Conservation (phyloP, 345 rosid species). For the Arabidopsis thaliana region TAIR10.1 NC_003071.7:17702501-17703000, state of each 20-base stretch:
- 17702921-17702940: constrained; percentile 59
- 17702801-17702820: constrained; percentile 29
- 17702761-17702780: constrained; percentile 33
- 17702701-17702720: constrained; percentile 48
- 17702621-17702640: constrained; percentile 42
- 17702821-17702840: constrained; percentile 56
- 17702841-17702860: constrained; percentile 75
- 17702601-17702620: constrained; percentile 74
- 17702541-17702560: constrained; percentile 39
- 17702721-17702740: constrained; percentile 54
- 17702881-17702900: constrained; percentile 67
- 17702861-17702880: constrained; percentile 61
- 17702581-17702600: constrained; percentile 69
- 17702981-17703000: constrained; percentile 10
- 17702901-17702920: constrained; percentile 59
- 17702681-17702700: constrained; percentile 44
- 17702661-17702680: constrained; percentile 26
- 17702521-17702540: constrained; percentile 25
- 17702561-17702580: constrained; percentile 49
- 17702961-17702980: constrained; percentile 43
- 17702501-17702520: constrained; percentile 30
- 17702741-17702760: constrained; percentile 38
- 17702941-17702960: constrained; percentile 55
- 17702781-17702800: constrained; percentile 35
- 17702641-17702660: constrained; percentile 45